Evolutionary conservation across 2,329 filamentous ascomycete genomes (phyloP), one percentile per base, ranked within the genome.

Genomic region (Venturia effusa): DNA sequence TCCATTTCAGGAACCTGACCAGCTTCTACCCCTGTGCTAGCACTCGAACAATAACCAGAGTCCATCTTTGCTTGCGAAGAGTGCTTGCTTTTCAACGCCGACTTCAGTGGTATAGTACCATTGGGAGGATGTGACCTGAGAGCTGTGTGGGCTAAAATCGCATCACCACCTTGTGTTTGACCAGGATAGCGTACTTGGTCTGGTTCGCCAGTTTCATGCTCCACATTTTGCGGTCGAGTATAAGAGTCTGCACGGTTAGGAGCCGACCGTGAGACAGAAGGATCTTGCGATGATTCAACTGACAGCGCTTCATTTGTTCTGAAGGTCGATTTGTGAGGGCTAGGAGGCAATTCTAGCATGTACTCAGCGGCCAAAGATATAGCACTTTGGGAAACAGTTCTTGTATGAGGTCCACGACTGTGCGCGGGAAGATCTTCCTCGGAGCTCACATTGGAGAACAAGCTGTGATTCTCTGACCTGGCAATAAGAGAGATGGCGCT

Each of bases 1-100:
- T 59, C 37, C 27, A 24, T 30, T 32, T 41, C 30, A 22, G n/a
- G 4, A 8, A 24, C 22, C 3, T 39, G 39, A 10, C 19, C 32
- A 19, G 24, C 11, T n/a, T 45, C 39, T 13, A 37, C 40, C 19
- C 59, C 45, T 10, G 39, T 66, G 67, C 73, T 75, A n/a, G 68
- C 69, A n/a, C 70, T 70, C 61, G 74, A 76, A 3, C 74, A 76
- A 65, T 77, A 77, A 0, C 75, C 75, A 11, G 74, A 77, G 63
- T 77, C 75, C 1, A 70, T 67, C 48, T 74, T 74, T 45, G 63
- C 67, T 37, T 72, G 70, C 34, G 66, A 65, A 19, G 71, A 72
- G 13, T 32, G 19, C 24, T 2, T 55, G 45, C 24, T 34, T 37
- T 57, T 55, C 34, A 60, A 13, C 32, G 34, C 59, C 15, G 59